Base-by-base conservation (phyloP, 225 moss, liverwort and hornwort genomes). In the Takakia lepidozioides region DNA sequence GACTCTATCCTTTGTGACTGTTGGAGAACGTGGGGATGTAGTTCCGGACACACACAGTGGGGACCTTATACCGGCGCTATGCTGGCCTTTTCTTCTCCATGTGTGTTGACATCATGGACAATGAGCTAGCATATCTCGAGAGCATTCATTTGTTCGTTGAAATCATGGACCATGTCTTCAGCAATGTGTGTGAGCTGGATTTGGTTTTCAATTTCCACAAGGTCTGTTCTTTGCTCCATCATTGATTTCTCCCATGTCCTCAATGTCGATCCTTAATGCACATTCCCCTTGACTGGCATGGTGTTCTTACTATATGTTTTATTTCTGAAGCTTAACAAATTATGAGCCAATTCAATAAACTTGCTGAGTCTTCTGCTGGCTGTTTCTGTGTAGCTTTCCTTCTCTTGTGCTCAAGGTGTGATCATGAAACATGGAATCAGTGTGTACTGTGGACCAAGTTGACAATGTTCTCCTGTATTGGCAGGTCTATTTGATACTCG, bases 161-260 rank as follows among this genome's bases (percentile, higher is more conserved):
- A 87, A 98, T 98, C 24, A 49, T 98, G 50, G 95, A 98, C 45
- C 95, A 98, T 73, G 90, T 98, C 67, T 98, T 98, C 95, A 98
- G 95, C 66, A 98, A 98, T 55, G 95, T 98, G 36, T 98, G 95
- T 70, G 95, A 98, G 69, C 80, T 98, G 75, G 95, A 98, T 53
- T 68, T 98, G 80, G 95, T 98, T 29, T 98, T 98, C 67, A 98
- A 98, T 57, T 98, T 98, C 35, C 82, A 98, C 70, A 98, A 98
- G 95, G 95, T 98, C 50, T 21, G 19, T 32, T 25, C 3, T 32
- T n/a, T n/a, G n/a, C n/a, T n/a, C n/a, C n/a, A n/a, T n/a, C n/a
- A n/a, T n/a, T n/a, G n/a, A n/a, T n/a, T n/a, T n/a, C n/a, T n/a
- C n/a, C n/a, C n/a, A n/a, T n/a, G n/a, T n/a, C n/a, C n/a, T n/a